Base-by-base conservation (phyloP, 108 stramenopile genomes). In the Fistulifera solaris region DNA sequence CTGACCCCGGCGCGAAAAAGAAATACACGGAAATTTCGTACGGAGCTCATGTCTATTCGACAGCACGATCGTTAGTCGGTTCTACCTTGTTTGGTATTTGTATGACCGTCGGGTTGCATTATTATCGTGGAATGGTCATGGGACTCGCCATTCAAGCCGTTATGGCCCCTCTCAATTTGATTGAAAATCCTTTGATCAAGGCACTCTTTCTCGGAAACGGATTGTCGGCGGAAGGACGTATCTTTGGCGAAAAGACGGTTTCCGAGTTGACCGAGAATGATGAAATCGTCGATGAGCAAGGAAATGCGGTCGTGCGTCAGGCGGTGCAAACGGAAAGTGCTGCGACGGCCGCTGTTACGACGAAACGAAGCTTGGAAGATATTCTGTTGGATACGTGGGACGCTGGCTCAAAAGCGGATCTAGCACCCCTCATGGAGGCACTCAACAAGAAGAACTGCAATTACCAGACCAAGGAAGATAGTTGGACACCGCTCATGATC, bases 401-500 rank as follows among this genome's bases (percentile, higher is more conserved):
- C 73, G 71, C 73, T 44, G 91, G 85, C 18, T 71, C 57, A 25
- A 73, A 80, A 19, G 91, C 91, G 4, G 80, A 93, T 59, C 54
- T 93, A 24, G 50, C 40, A 8, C 60, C 72, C 13, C 72, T 93
- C 23, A 71, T 88, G 72, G 65, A 50, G 2, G 61, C 54, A 21
- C 16, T 93, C 5, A 84, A 49, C 22, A 73, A 77, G 51, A 79
- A 77, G 52, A 93, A 80, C 68, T 72, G 85, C 57, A 93, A 93
- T 59, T 67, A 55, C 39, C 65, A 70, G 27, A 80, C 87, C 8
- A 76, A 74, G 44, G 91, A 86, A 52, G 78, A 67, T 76, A 68
- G 68, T 22, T 93, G 91, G 91, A 87, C 91, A 8, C 85, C 91
- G 0, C 59, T 87, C 28, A 93, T 93, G 91, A 62, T 93, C 56